Evolutionary conservation across 2,329 filamentous ascomycete genomes (phyloP).

Genomic region (Balansia obtecta): DNA sequence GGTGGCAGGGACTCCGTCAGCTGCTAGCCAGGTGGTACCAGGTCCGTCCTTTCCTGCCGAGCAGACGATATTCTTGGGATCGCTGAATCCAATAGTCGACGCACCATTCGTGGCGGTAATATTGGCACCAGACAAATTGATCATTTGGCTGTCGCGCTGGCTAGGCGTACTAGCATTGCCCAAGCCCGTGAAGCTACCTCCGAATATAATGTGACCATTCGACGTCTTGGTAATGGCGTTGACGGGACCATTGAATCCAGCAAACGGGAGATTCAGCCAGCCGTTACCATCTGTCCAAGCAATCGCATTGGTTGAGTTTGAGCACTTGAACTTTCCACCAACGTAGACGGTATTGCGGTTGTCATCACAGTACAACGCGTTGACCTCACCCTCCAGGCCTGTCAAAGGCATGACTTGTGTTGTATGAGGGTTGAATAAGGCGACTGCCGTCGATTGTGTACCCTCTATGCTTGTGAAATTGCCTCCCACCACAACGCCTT

Average conservation of each 20-base stretch:
- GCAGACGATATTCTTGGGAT: constrained; percentile 76
- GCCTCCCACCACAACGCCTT: constrained; percentile 75
- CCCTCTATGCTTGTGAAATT: constrained; percentile 89
- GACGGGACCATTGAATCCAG: constrained; percentile 89
- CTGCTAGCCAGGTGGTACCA: constrained; percentile 69
- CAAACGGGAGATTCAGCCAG: constrained; percentile 77
- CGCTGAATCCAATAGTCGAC: constrained; percentile 49
- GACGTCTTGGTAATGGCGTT: constrained; percentile 69
- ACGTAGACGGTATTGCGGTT: constrained; percentile 73
- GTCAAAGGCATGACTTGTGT: constrained; percentile 58
- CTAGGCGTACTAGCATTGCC: constrained; percentile 64
- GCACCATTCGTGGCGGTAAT: constrained; percentile 56
- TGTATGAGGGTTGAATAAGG: constrained; percentile 65
- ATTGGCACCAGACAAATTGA: constrained; percentile 72
- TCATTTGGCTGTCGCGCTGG: constrained; percentile 58
- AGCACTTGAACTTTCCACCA: constrained; percentile 71
- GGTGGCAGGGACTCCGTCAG: constrained; percentile 61
- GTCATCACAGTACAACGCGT: constrained; percentile 70
- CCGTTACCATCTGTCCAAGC: constrained; percentile 57
- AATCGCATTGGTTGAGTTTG: constrained; percentile 81
- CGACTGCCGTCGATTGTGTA: constrained; percentile 64
- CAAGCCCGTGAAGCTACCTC: constrained; percentile 76
- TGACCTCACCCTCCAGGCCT: constrained; percentile 76
- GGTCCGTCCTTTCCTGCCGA: constrained; percentile 50
- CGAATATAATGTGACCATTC: constrained; percentile 82